Evolutionary conservation across 345 rosid species (phyloP), one percentile per base, ranked within the genome.

Genomic region (Eucalyptus erythrocorys): DNA sequence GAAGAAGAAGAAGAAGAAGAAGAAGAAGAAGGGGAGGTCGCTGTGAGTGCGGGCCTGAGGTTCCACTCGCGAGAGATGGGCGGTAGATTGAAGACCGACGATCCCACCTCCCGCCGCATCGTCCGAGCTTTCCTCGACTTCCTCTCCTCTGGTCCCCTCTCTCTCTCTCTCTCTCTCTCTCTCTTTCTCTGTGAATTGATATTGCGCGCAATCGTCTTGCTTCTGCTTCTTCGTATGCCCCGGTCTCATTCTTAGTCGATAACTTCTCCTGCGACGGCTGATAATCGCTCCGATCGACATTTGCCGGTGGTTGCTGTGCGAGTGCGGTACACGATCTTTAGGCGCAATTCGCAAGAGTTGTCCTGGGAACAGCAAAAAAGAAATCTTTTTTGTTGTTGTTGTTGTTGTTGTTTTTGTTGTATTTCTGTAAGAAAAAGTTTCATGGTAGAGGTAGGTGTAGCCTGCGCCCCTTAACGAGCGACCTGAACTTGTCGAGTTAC

Each of bases 121-220:
- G 98, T 94, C 64, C 93, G 91, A 79, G 92, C 98, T 42, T 97
- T 97, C 93, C 47, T 97, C 86, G 95, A 95, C 86, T 97, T 97
- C 91, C 97, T 97, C 26, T 88, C 93, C 91, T 95, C 96, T 37
- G 98, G 99, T 96, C 89, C 84, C 26, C 88, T 6, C 68, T 22
- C 80, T 42, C 53, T 89, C 86, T 57, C 86, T 90, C 81, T 82
- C 27, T 66, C 66, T 89, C 85, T 27, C 88, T 10, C 64, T 37
- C 87, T 55, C 55, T 89, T 86, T 85, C 68, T 90, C 50, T 66
- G 21, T 53, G 26, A 9, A 24, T 19, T 71, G 27, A 71, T 71
- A 10, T 37, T 19, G 45, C 81, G 45, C 14, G 45, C 81, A 37
- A 45, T 34, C n/a, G n/a, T 45, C 24, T 21, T 40, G 45, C 82